Base-by-base conservation (phyloP, 495 filamentous ascomycete genomes). In the Penicillium desertorum region DNA sequence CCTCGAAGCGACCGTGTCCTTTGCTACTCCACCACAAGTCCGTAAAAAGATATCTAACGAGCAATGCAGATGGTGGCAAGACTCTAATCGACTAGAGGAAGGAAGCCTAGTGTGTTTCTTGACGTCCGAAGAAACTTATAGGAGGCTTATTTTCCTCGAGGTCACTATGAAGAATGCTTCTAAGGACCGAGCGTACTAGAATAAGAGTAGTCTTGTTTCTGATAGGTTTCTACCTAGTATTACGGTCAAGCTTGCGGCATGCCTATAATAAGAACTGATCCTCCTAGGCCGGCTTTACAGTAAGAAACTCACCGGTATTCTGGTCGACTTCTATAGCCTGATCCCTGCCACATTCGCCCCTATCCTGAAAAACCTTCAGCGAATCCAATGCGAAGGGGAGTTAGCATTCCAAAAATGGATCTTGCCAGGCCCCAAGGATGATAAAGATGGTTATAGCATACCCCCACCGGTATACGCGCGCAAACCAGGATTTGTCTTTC, bases 51-150 rank as follows among this genome's bases (percentile, higher is more conserved):
- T 53, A 1, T 34, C 46, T 14, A 46, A 5, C 10, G 47, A 61
- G 42, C 39, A 52, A 61, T 56, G 46, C 30, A 61, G 10, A 57
- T 61, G 46, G 58, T 61, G 52, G 58, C 10, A 61, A 52, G 58
- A 56, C 12, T 61, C 58, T 5, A 61, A 17, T 20, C 34, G 58
- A 57, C 30, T 61, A 1, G 58, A 61, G 11, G 58, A 61, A 16
- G 58, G 58, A 41, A 56, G 45, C 25, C 47, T 61, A 30, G 34
- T 61, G 5, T 61, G 53, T n/a, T 61, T 61, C 23, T 47, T 61
- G 32, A 23, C 46, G 16, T 52, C 41, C 17, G 14, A 57, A 56
- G 53, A n/a, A 42, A 52, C n/a, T 27, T 16, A 52, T 3, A 51
- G 3, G 10, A 51, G 32, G 12, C 46, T 51, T 16, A 41, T 61